Evolutionary conservation across 345 rosid species (phyloP), one percentile per base, ranked within the genome.

Genomic region (Luvunga scandens): DNA sequence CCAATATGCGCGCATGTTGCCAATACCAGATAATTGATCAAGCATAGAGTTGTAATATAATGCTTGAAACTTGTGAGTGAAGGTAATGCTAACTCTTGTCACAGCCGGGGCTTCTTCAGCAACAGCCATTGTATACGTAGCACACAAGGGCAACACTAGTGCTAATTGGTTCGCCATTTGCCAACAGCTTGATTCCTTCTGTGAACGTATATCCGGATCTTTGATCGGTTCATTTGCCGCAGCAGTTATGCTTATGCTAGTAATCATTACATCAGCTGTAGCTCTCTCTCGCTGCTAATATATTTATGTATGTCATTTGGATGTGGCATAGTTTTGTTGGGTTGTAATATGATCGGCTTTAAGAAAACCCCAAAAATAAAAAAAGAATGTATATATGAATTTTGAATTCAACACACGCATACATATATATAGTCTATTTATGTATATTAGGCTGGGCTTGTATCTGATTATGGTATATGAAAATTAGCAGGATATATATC

Each of bases 111-210:
- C 90, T 36, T 86, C 93, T 0, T 77, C 93, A 0, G 89, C 95
- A 0, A 72, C 89, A 1, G 82, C 87, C n/a, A 86, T 84, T 12
- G 90, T 85, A 2, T 83, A 85, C 73, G 75, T 88, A 38, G 92
- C 93, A 66, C 90, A 86, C 80, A 18, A 88, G 36, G 93, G 93
- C 69, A 87, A 88, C 30, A 12, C 56, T 9, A 84, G 48, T 0
- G 84, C 91, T 6, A 87, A 92, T 25, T 92, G 99, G 98, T 31
- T 78, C 1, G 80, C 93, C 1, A 76, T 95, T 56, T 95, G 99
- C 84, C 90, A 80, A 36, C 94, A 86, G 45, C 86, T 85, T 78
- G 65, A 83, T 5, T 78, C 75, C 66, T 91, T 93, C 79, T 94
- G 98, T 38, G 24, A 85, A 57, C 84, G 88, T 27, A 84, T 84